Evolutionary conservation across 129 eudicot species (phyloP).

Genomic region (Pittosporum tobira): DNA sequence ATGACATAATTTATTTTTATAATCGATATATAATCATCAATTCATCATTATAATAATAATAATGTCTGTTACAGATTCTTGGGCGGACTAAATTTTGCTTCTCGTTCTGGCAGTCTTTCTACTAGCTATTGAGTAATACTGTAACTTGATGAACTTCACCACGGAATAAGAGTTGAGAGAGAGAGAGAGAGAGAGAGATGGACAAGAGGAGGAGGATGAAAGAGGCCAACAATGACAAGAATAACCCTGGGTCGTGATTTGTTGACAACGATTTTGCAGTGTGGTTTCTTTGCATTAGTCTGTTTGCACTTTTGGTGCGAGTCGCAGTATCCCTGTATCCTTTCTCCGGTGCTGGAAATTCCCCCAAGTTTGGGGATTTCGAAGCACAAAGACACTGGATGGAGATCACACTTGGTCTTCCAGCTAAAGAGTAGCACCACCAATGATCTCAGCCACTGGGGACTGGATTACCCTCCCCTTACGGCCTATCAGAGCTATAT

Average conservation of each 20-base stretch:
- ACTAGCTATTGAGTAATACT: background rate
- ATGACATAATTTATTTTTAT: no score
- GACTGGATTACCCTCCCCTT: slow-evolving; percentile 97
- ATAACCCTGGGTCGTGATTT: no score
- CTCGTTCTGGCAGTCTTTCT: background rate
- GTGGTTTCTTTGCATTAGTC: slow-evolving; percentile 53
- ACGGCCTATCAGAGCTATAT: slow-evolving; percentile 96
- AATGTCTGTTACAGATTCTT: background rate
- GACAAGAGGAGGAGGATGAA: slow-evolving; percentile 28
- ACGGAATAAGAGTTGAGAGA: no score
- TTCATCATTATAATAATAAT: background rate
- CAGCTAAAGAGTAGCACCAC: slow-evolving; percentile 47
- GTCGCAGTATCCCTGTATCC: slow-evolving; percentile 71
- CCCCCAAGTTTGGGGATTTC: slow-evolving; percentile 87
- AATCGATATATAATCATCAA: no score
- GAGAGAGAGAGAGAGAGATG: slow-evolving; percentile 27
- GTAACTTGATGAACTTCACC: background rate
- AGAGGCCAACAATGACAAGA: slow-evolving; percentile 5
- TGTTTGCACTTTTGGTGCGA: slow-evolving; percentile 62
- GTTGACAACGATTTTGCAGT: slow-evolving; percentile 21
- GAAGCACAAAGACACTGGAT: slow-evolving; percentile 99
- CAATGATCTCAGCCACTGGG: slow-evolving; percentile 87
- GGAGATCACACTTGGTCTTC: slow-evolving; percentile 89
- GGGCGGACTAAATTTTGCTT: background rate
- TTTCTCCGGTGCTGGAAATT: slow-evolving; percentile 70